Evolutionary conservation across 164 flowering plant genomes (phyloP).

Genomic region (Umbellularia californica): DNA sequence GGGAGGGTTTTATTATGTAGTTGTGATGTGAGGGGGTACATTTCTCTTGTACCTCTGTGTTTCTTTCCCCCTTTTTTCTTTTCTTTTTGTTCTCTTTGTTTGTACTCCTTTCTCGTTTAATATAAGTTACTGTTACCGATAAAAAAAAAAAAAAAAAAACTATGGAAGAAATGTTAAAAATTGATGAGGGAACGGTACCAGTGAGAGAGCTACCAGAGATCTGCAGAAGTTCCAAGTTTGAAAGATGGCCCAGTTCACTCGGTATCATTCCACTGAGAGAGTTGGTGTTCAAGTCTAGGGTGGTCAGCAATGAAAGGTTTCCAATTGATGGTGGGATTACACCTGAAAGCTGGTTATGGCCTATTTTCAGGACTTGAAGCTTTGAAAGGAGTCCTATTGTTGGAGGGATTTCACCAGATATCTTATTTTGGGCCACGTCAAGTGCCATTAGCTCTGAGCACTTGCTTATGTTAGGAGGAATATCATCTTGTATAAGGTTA

Average conservation of each 20-base stretch:
- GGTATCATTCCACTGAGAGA: conserved; percentile 36
- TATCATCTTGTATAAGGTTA: conserved; percentile 28
- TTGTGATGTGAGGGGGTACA: no score
- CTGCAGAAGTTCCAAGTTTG: neutral
- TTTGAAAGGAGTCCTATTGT: conserved; percentile 24
- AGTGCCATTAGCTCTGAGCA: conserved; percentile 23
- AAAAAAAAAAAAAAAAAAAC: no score
- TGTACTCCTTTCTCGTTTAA: no score
- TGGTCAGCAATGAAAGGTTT: conserved; percentile 33
- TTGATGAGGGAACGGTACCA: conserved; percentile 36
- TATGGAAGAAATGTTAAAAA: conserved; percentile 44
- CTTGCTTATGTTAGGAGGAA: conserved; percentile 28
- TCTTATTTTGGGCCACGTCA: conserved; percentile 23
- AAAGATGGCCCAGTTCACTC: conserved; percentile 24
- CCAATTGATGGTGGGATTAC: conserved; percentile 32
- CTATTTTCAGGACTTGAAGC: conserved; percentile 29
- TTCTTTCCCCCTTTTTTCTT: no score
- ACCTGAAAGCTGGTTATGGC: conserved; percentile 29
- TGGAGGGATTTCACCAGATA: conserved; percentile 36
- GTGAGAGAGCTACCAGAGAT: conserved; percentile 27
- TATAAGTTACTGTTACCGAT: no score
- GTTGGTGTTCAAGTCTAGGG: conserved; percentile 25
- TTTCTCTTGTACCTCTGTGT: no score
- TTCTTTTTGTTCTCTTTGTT: no score
- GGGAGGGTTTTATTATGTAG: no score